Conservation (phyloP, 2,329 filamentous ascomycete species). For the Pseudogymnoascus sp. region DNA sequence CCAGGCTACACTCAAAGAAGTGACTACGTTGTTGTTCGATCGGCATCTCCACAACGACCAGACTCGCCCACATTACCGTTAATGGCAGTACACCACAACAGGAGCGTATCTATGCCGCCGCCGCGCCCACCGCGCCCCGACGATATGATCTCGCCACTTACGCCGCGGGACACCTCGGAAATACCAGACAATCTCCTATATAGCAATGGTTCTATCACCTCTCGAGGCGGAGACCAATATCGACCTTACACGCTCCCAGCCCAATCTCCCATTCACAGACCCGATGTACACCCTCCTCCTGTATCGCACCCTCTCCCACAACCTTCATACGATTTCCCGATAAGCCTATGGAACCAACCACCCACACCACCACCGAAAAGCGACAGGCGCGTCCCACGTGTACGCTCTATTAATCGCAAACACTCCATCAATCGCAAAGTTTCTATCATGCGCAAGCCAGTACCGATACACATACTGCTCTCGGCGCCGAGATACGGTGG, state of each 20-base stretch:
- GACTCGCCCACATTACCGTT: not conserved
- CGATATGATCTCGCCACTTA: conserved; percentile 1
- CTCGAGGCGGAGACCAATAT: not conserved
- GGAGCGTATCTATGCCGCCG: conserved; percentile 1
- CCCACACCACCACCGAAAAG: not conserved
- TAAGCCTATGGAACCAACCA: not conserved
- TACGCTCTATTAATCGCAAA: not conserved
- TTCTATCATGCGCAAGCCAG: not conserved
- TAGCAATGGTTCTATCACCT: not conserved
- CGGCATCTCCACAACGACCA: not conserved
- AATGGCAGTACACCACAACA: not conserved
- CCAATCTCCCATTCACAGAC: not conserved
- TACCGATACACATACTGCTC: not conserved
- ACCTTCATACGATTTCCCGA: not conserved
- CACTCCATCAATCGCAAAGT: not conserved
- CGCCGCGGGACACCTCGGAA: not conserved
- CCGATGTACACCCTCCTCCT: not conserved
- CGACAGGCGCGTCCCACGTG: not conserved
- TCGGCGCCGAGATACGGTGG: not conserved
- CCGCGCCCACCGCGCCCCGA: not conserved
- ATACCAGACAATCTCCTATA: not conserved
- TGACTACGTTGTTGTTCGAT: not conserved
- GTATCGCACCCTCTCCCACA: not conserved
- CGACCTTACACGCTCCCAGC: not conserved
- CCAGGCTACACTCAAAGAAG: no score